Evolutionary conservation across 106 monocot genomes (phyloP), one percentile per base, ranked within the genome.

Genomic region (Dendrobium catenatum): DNA sequence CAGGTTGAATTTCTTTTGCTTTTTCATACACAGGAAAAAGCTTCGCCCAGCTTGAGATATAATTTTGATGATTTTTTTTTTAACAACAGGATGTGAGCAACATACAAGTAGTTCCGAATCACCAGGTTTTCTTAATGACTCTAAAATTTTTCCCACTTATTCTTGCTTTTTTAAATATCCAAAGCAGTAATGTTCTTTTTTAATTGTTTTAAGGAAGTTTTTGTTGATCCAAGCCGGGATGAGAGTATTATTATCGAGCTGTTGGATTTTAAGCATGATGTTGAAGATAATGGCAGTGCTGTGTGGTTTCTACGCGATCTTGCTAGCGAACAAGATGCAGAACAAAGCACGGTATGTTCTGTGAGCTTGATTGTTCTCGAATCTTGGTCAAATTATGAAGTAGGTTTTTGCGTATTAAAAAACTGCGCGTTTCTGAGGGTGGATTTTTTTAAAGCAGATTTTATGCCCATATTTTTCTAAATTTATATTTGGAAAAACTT

Each of bases 161-260:
- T 73, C 18, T 24, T n/a, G 6, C 6, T 79, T 64, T 64, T 51
- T 29, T 27, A 8, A 56, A 42, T 68, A 5, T 56, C 49, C 43
- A 22, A 54, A 19, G 20, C 49, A 33, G 18, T 51, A 51, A 51
- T 83, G 48, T 47, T 42, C 10, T 26, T 74, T 74, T 43, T 74
- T 6, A 29, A 55, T 56, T 73, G 22, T 68, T 48, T 6, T 19
- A 22, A 96, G 96, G 96, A 96, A 87, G 94, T 81, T 9, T 92
- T 98, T 79, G 89, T 68, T 37, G 94, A 98, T 79, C 89, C 92
- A 1, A 49, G 55, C 59, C 89, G 92, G 61, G 97, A 98, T 61
- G 97, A 98, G 83, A 98, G 97, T 84, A 76, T 98, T 42, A 76
- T 98, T 15, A 89, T 98, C 78, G 94, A 94, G 91, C 79, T 98